Evolutionary conservation across 768 basidiomycete genomes (phyloP).

Genomic region (Xanthoconium purpureum): DNA sequence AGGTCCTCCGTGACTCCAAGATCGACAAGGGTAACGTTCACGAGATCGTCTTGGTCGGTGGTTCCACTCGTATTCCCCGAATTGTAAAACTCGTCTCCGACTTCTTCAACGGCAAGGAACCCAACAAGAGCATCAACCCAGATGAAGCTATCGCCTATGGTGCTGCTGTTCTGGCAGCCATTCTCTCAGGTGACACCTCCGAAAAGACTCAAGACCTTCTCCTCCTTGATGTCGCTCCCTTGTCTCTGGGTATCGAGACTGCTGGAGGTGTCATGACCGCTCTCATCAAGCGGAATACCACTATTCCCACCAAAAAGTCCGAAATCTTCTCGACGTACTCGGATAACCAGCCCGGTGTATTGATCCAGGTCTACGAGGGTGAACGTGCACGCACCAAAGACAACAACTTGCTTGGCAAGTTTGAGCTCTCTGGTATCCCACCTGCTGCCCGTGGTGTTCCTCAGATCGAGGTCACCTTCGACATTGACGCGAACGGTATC

Average conservation of each 20-base stretch:
- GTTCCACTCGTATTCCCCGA: slow-evolving; percentile 97
- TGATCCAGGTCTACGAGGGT: slow-evolving; percentile 98
- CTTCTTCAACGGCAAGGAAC: slow-evolving; percentile 98
- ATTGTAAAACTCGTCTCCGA: slow-evolving; percentile 97
- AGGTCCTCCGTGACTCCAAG: slow-evolving; percentile 96
- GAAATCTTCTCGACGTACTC: slow-evolving; percentile 98
- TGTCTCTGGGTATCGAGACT: slow-evolving; percentile 95
- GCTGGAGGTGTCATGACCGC: slow-evolving; percentile 99
- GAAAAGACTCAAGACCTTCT: slow-evolving; percentile 97
- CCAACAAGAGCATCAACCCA: slow-evolving; percentile 99
- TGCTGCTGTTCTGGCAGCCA: slow-evolving; percentile 97
- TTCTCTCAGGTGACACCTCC: slow-evolving; percentile 95
- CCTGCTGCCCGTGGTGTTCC: slow-evolving; percentile 98
- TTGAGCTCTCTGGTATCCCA: slow-evolving; percentile 94
- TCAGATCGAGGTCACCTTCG: slow-evolving; percentile 96
- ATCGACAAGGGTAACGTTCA: slow-evolving; percentile 95
- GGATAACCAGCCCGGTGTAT: slow-evolving; percentile 97
- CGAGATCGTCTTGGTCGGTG: slow-evolving; percentile 97
- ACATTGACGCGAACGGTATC: slow-evolving; percentile 96
- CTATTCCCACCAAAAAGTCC: slow-evolving; percentile 97
- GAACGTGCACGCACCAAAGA: slow-evolving; percentile 98
- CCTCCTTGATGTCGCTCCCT: slow-evolving; percentile 88
- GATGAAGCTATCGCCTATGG: slow-evolving; percentile 99
- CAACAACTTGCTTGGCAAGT: slow-evolving; percentile 98
- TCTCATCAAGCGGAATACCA: slow-evolving; percentile 98